Evolutionary conservation across 1,284 basidiomycete species (phyloP).

Genomic region (Ustilago xerochloae): DNA sequence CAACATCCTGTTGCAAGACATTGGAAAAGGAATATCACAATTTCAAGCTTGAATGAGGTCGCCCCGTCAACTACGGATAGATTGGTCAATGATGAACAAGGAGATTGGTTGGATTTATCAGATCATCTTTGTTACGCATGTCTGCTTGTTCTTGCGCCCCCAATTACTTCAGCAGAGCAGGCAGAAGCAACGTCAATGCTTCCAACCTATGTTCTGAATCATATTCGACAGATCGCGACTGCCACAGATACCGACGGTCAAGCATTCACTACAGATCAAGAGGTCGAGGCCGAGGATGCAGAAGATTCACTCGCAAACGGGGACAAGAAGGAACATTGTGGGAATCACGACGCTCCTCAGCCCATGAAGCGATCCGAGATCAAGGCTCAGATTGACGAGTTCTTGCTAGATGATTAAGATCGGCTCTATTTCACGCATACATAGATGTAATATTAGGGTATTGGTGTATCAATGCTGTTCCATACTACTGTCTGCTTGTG

Average conservation of each 20-base stretch:
- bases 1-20: constrained; percentile 40
- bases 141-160: constrained; percentile 19
- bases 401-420: constrained; percentile 29
- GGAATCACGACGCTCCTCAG: constrained; percentile 11
- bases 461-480: neutral
- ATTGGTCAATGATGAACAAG: neutral
- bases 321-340: constrained; percentile 1
- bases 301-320: neutral
- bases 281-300: neutral
- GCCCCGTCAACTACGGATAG: neutral
- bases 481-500: neutral
- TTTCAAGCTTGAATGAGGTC: constrained; percentile 32
- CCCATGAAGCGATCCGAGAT: constrained; percentile 33
- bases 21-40: constrained; percentile 60
- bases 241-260: neutral
- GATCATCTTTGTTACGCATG: constrained; percentile 39
- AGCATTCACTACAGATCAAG: neutral
- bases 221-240: neutral
- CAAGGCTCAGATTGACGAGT: constrained; percentile 42
- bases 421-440: neutral
- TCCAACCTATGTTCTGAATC: constrained; percentile 16
- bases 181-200: constrained; percentile 7
- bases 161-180: neutral
- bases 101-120: constrained; percentile 17
- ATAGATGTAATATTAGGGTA: neutral